Evolutionary conservation across 352 stramenopile species (phyloP).

Genomic region (Phytophthora colocasiae): DNA sequence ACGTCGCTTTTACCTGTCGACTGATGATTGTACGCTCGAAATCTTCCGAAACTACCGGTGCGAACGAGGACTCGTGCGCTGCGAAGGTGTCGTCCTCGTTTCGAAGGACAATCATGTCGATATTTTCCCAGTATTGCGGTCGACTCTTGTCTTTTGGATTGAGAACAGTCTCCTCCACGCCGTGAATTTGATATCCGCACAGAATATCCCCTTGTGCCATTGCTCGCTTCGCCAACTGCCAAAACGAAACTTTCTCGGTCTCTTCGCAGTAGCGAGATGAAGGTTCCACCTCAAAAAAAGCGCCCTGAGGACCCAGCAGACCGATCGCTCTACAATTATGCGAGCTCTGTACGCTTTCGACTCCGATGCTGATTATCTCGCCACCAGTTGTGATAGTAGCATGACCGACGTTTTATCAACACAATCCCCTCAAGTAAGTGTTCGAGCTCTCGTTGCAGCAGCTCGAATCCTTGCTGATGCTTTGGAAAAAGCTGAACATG

Average conservation of each 20-base stretch:
- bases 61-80: constrained; percentile 29
- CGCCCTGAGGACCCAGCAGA: constrained; percentile 67
- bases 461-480: constrained; percentile 53
- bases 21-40: constrained; percentile 62
- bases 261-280: constrained; percentile 63
- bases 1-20: constrained; percentile 55
- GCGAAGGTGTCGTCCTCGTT: constrained; percentile 26
- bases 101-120: constrained; percentile 77
- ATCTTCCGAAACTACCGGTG: constrained; percentile 42
- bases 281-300: constrained; percentile 78
- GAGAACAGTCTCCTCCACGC: constrained; percentile 56
- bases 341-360: constrained; percentile 50
- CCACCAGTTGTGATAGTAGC: constrained; percentile 2
- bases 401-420: constrained; percentile 38
- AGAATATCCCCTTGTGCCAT: constrained; percentile 68
- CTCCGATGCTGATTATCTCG: constrained; percentile 9
- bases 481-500: constrained; percentile 39
- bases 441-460: constrained; percentile 49
- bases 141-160: constrained; percentile 71
- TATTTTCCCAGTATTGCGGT: constrained; percentile 48
- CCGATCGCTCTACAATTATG: constrained; percentile 41
- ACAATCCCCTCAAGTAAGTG: constrained; percentile 34
- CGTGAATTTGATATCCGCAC: constrained; percentile 74
- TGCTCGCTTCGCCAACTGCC: constrained; percentile 73
- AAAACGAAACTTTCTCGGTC: constrained; percentile 73